Conservation (phyloP, 1,284 basidiomycete genomes). For the Amylostereum chailletii region DNA sequence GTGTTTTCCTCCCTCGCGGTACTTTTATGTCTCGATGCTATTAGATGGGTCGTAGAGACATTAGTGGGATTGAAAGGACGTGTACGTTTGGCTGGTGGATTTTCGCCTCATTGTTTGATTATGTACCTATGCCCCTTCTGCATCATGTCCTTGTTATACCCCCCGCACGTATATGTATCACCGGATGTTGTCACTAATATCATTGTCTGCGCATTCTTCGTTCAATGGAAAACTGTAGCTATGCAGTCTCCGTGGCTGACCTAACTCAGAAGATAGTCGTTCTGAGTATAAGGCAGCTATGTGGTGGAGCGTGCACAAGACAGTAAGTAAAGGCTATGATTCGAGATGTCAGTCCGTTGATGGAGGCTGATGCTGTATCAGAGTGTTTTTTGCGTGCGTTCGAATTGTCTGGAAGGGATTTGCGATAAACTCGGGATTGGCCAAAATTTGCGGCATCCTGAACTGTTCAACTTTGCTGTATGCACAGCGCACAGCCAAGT, state of each 20-base stretch:
- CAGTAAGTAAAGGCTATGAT: neutral
- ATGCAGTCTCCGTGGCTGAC: too few relatives aligned
- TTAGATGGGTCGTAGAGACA: too few relatives aligned
- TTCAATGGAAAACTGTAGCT: too few relatives aligned
- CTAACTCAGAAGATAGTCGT: too few relatives aligned
- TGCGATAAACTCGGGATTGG: constrained; percentile 54
- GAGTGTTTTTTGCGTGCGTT: constrained; percentile 72
- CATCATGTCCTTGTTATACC: neutral
- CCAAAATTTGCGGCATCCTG: constrained; percentile 63
- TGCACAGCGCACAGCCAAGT: neutral
- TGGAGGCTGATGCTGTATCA: constrained; percentile 39
- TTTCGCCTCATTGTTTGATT: neutral
- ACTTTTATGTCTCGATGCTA: too few relatives aligned
- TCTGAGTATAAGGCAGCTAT: neutral
- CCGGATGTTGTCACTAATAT: neutral
- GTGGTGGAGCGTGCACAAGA: neutral
- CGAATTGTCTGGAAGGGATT: constrained; percentile 77
- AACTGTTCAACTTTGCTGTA: constrained; percentile 57
- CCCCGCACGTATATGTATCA: constrained; percentile 3
- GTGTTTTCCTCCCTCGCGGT: too few relatives aligned
- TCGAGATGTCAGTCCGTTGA: constrained; percentile 4
- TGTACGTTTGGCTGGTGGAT: constrained; percentile 3
- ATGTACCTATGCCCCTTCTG: neutral
- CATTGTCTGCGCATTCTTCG: neutral
- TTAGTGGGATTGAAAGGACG: too few relatives aligned